A percentile compares a stretch with the other conserved stretches of the same genome.
Evolutionary conservation across 176 grass and related monocot species (phyloP).

Genomic region (Dendrocalamus sinicus): DNA sequence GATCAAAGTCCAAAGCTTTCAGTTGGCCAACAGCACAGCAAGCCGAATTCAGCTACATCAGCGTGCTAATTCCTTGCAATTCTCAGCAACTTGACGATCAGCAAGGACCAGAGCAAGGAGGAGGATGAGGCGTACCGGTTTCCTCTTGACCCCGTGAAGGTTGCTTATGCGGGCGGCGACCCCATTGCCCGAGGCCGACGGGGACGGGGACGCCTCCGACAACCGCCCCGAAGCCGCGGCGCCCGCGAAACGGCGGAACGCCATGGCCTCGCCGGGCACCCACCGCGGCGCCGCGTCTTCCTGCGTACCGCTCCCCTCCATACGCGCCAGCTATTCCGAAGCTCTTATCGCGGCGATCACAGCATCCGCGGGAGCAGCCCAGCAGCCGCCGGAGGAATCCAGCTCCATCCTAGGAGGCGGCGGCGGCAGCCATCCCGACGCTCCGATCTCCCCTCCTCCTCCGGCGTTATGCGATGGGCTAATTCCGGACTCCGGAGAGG

Average conservation of each 20-base stretch:
- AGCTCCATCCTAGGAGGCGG: slow-evolving; percentile 61
- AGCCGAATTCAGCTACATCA: slow-evolving; percentile 16
- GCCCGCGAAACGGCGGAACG: slow-evolving; percentile 47
- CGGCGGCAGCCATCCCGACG: slow-evolving; percentile 44
- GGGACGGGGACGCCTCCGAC: slow-evolving; percentile 1
- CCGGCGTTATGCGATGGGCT: neutral
- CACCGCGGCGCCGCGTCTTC: slow-evolving; percentile 42
- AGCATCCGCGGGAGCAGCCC: slow-evolving; percentile 42
- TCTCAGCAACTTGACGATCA: neutral
- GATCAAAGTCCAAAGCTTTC: slow-evolving; percentile 1
- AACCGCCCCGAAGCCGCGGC: neutral
- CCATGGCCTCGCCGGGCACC: slow-evolving; percentile 49
- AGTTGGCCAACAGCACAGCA: neutral
- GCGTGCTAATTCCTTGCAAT: neutral
- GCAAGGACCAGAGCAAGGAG: neutral
- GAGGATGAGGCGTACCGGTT: slow-evolving; percentile 61
- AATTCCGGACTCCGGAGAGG: neutral
- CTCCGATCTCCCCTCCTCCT: slow-evolving; percentile 42
- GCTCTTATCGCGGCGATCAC: slow-evolving; percentile 42
- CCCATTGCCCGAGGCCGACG: slow-evolving; percentile 42
- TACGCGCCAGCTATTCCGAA: slow-evolving; percentile 4
- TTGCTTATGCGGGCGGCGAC: slow-evolving; percentile 45
- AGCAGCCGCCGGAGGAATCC: slow-evolving; percentile 55
- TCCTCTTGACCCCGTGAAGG: slow-evolving; percentile 52
- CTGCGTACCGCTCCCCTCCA: slow-evolving; percentile 46